phyloP scores from a whole-genome alignment of 192 early-diverging fungal species.

The Paraglomus brasilianum region DNA sequence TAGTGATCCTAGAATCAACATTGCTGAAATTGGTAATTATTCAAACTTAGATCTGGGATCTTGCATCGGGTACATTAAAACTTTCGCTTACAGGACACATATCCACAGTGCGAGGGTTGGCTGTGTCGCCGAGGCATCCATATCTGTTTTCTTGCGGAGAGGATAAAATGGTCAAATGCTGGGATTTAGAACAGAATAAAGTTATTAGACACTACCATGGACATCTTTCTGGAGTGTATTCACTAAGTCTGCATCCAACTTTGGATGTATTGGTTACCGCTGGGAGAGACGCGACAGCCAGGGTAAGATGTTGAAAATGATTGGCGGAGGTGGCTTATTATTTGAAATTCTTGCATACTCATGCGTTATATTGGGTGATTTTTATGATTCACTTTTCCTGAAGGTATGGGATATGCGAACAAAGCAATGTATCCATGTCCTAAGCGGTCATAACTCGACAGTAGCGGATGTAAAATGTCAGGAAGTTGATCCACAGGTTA shows the following conservation, averaged over 20 bases:
- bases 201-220: slow-evolving; percentile 99
- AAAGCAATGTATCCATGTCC: slow-evolving; percentile 84
- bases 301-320: slow-evolving; percentile 54
- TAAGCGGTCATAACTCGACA: slow-evolving; percentile 86
- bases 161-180: slow-evolving; percentile 99
- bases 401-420: slow-evolving; percentile 99
- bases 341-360: background rate
- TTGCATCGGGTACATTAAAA: slow-evolving; percentile 94
- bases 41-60: slow-evolving; percentile 85
- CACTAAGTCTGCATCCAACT: slow-evolving; percentile 88
- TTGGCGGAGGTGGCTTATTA: background rate
- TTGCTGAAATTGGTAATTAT: background rate
- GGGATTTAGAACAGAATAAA: slow-evolving; percentile 99
- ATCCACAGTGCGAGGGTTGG: slow-evolving; percentile 89
- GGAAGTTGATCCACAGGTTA: slow-evolving; percentile 94
- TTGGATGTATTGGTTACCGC: slow-evolving; percentile 93
- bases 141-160: slow-evolving; percentile 97
- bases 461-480: slow-evolving; percentile 88
- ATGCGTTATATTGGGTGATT: background rate
- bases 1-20: background rate
- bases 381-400: background rate
- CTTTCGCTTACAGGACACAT: slow-evolving; percentile 97
- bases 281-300: slow-evolving; percentile 90
- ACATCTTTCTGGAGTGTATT: slow-evolving; percentile 93
- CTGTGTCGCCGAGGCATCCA: slow-evolving; percentile 91